Base-by-base conservation (phyloP, 2,329 filamentous ascomycete genomes). In the Aureobasidium sp. region DNA sequence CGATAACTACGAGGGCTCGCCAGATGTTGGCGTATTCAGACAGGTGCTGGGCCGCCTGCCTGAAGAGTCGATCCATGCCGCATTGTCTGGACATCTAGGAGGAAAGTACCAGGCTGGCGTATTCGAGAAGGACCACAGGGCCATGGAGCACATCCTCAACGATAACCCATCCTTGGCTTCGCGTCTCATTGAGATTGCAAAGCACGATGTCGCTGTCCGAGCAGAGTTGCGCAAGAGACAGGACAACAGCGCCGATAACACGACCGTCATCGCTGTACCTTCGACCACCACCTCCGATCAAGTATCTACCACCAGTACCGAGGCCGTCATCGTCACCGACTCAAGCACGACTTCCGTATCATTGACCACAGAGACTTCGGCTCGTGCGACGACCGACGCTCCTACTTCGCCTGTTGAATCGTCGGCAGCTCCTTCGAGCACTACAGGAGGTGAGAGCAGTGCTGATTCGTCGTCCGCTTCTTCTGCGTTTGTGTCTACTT, bases 51-150 rank as follows among this genome's bases (percentile, higher is more conserved):
- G 81, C 64, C 77, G 78, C 27, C 75, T 86, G 61, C 82, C 85
- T 24, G 80, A 81, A 60, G 78, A 83, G 53, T 80, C 82, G 45
- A 76, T 92, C 60, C 86, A 90, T 71, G 81, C 82, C 50, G 82
- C 88, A 59, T 78, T 91, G 35, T 85, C 89, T 71, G 77, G 80
- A 64, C 81, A 85, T 68, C 77, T 86, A 60, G 81, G 83, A 49
- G 79, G 81, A 52, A 82, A 83, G 69, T 90, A 86, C 74, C 81
- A 85, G 70, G 82, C 89, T 69, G 87, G 87, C 63, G 80, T 89
- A 61, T 89, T 86, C 71, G 79, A 82, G 65, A 83, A 84, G 65
- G 86, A 88, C 68, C 80, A 79, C 66, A 77, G 80, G 12, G 86
- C 85, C 29, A 78, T 88, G 60, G 82, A 88, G 71, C 83, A 81